Conservation (phyloP, 345 rosid species). For the Eutrema yunnanense region DNA sequence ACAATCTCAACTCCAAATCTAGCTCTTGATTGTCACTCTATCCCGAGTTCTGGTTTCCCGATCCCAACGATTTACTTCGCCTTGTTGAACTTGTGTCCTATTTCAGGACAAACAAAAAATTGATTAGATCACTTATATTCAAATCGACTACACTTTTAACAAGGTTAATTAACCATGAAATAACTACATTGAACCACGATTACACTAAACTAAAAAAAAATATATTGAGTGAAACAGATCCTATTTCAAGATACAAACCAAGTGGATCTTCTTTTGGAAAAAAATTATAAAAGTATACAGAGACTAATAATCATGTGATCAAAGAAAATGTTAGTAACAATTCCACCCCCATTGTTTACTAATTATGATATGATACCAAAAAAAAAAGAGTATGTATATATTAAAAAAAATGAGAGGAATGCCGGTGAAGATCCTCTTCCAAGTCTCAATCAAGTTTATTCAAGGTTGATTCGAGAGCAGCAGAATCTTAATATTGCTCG, state of each 20-base stretch:
- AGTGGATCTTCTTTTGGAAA: neutral
- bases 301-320: neutral
- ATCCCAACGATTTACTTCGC: conserved; percentile 53
- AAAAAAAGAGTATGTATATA: too few relatives aligned
- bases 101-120: neutral
- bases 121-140: neutral
- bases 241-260: neutral
- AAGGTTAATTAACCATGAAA: neutral
- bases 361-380: neutral
- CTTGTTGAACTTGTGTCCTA: conserved; percentile 40
- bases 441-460: too few relatives aligned
- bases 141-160: neutral
- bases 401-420: neutral
- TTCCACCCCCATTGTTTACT: neutral
- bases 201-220: neutral
- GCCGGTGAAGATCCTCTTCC: too few relatives aligned
- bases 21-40: conserved; percentile 69
- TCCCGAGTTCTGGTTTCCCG: conserved; percentile 63
- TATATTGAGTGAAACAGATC: neutral
- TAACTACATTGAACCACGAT: neutral
- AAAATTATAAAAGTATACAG: neutral
- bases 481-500: too few relatives aligned
- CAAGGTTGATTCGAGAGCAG: too few relatives aligned
- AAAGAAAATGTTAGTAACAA: neutral
- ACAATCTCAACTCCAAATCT: conserved; percentile 90